Evolutionary conservation across 306 rosid genomes (phyloP).

Genomic region (Phaseolus lunatus): DNA sequence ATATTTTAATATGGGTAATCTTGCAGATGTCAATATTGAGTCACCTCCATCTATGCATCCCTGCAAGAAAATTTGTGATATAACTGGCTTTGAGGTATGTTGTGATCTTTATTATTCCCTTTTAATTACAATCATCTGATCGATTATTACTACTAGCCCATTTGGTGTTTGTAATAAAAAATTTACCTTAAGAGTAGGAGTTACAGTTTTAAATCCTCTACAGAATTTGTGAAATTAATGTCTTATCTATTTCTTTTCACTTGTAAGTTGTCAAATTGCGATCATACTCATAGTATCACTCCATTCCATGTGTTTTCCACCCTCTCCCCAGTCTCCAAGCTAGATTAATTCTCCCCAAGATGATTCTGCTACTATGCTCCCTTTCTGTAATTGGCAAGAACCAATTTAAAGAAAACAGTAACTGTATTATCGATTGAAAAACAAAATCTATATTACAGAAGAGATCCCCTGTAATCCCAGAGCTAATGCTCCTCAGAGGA

Average conservation of each 20-base stretch:
- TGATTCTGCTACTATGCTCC: no score
- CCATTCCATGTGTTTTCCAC: not conserved
- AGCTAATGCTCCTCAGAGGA: no score
- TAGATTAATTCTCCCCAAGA: not conserved
- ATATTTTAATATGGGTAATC: conserved; percentile 26
- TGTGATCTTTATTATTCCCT: conserved; percentile 30
- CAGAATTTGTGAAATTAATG: not conserved
- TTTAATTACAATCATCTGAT: not conserved
- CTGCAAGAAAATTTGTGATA: conserved; percentile 86
- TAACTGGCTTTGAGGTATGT: conserved; percentile 88
- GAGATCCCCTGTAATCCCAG: no score
- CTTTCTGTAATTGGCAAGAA: no score
- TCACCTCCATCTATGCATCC: conserved; percentile 95
- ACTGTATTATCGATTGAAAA: no score
- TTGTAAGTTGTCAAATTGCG: not conserved
- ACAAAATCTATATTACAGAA: no score
- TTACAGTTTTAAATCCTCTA: not conserved
- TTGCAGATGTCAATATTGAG: conserved; percentile 84
- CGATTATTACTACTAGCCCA: not conserved
- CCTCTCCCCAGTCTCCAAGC: not conserved
- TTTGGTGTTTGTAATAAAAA: not conserved
- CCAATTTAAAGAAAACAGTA: no score
- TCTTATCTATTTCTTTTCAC: not conserved
- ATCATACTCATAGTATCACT: not conserved
- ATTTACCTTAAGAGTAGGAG: not conserved